Base-by-base conservation (phyloP, 225 moss, liverwort and hornwort genomes). In the Physcomitrellopsis africana region DNA sequence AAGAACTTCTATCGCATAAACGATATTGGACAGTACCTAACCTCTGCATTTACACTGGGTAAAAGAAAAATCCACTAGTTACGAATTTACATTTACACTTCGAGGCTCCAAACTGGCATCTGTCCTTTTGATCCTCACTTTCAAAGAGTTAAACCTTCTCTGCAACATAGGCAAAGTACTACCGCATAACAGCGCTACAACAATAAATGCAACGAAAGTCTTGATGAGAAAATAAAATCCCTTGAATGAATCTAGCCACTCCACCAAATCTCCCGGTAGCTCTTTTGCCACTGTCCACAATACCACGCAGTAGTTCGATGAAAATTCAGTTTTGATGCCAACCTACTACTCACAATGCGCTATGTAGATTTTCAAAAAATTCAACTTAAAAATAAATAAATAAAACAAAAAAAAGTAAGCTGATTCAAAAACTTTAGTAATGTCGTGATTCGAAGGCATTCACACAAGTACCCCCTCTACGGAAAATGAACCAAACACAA, bases 171-270 rank as follows among this genome's bases (percentile, higher is more conserved):
- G 84, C 46, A 87, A 10, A 58, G 79, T 70, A 63, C 79, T 60
- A 70, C 61, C 41, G 32, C 72, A 79, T 51, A 87, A 81, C 20
- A 87, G 48, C 46, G 79, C 56, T 62, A 76, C 67, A 0, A 74
- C 29, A 52, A 70, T 76, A 81, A 76, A 79, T n/a, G 78, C 15
- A 41, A 68, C 19, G 27, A 87, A 70, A 75, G 12, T 64, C 67
- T 79, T 73, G 51, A 87, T 63, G 60, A 84, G 45, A 17, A 79
- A 67, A 19, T 73, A 76, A 14, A 81, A 70, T 10, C 63, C 87
- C 37, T 76, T 12, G 27, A 84, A 81, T 12, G 87, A 84, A 48
- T 84, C 66, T 3, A 87, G 69, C 84, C 84, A 87, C 57, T 81
- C 76, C 70, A 81, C 79, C 60, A 84, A 46, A 26, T 74, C 67